Percentiles rank a stretch among this genome's conserved stretches.
phyloP scores from a whole-genome alignment of 1,139 yeast species.

The Debaryomyces singareniensis region DNA sequence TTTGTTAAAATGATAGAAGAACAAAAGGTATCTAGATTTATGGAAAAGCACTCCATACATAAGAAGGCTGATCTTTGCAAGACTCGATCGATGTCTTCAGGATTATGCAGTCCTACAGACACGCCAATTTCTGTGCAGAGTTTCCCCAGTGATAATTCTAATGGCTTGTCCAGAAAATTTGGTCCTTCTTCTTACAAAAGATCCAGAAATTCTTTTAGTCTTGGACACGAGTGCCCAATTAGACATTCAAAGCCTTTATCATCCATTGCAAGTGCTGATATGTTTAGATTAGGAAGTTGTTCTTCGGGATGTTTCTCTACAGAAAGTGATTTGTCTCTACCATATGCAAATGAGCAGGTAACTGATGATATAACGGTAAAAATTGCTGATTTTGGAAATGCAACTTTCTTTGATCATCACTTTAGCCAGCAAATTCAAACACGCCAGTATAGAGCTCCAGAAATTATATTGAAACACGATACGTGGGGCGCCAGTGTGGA shows the following conservation, averaged over 20 bases:
- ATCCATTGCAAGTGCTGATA: constrained; percentile 14
- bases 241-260: constrained; percentile 26
- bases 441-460: constrained; percentile 81
- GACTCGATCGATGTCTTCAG: not conserved
- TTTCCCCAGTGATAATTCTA: not conserved
- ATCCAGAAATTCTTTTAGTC: constrained; percentile 17
- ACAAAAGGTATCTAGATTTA: constrained; percentile 17
- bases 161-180: not conserved
- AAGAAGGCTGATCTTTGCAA: constrained; percentile 1
- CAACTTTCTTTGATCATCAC: constrained; percentile 68
- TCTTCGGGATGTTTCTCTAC: not conserved
- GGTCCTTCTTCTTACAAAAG: constrained; percentile 11
- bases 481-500: constrained; percentile 83
- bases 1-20: constrained; percentile 28
- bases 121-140: not conserved
- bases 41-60: constrained; percentile 2
- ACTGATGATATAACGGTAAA: constrained; percentile 29
- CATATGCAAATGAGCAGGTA: not conserved
- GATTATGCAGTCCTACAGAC: not conserved
- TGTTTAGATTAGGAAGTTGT: not conserved
- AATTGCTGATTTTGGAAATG: constrained; percentile 83
- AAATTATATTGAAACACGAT: constrained; percentile 57
- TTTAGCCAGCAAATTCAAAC: constrained; percentile 84
- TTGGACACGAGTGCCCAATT: constrained; percentile 19
- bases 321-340: constrained; percentile 1